Evolutionary conservation across 257 asterid genomes (phyloP), one percentile per base, ranked within the genome.

Genomic region (Petunia axillaris): DNA sequence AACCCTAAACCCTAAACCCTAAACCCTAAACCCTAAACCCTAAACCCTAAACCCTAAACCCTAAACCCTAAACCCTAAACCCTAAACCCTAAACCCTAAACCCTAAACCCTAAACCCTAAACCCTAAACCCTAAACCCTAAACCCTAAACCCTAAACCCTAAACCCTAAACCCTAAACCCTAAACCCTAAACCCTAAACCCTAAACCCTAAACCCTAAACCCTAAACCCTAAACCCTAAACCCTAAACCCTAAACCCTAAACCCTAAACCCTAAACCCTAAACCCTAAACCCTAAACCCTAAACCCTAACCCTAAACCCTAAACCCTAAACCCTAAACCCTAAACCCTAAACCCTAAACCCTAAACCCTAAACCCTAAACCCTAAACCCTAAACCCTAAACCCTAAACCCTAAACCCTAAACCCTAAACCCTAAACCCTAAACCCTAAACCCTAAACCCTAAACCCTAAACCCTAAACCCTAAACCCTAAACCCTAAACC

Each of bases 81-180:
- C 81, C 81, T 59, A 77, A 77, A 77, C 81, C 81, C 81, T 41
- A 77, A 77, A 77, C 81, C 81, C 81, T 59, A 60, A 77, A 77
- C 73, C 81, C 81, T 59, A 60, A 77, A 77, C 81, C 74, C 81
- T 41, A 77, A 77, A 41, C 74, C 81, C 74, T 41, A n/a, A 77
- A 77, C 81, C 81, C 81, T 59, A 77, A 77, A 59, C 81, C 81
- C 73, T 40, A 60, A 77, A 59, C 70, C 81, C 73, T 5, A 77
- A 77, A 58, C 81, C 81, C 71, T 39, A 77, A 58, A 58, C 81
- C 81, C 73, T 40, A 77, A 77, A 59, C 81, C 81, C 64, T 59
- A 75, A 75, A 75, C 80, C 80, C 73, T 40, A 77, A 77, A 59
- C 81, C 81, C 41, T 59, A 60, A 76, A 43, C 67, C 68, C 8